These are phyloP conservation scores for Dryas drummondii DNA, from an alignment of 306 rosid genomes.

Conservation along the genomic window DNA sequence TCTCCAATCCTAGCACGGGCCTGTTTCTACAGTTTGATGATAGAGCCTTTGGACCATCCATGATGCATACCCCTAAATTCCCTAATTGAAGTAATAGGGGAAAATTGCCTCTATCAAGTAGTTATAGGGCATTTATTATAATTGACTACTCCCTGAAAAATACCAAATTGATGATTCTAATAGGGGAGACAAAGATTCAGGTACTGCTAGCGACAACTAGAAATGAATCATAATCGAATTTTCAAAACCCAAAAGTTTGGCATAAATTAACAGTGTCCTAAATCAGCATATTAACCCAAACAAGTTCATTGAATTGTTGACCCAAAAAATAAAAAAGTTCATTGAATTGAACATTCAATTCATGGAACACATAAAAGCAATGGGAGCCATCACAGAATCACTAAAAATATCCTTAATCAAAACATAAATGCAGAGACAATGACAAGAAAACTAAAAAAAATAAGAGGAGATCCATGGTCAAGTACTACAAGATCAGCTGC, in stretches of 20 bases:
- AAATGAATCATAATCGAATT: not conserved
- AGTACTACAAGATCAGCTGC: slow-evolving; percentile 15
- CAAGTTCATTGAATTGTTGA: not conserved
- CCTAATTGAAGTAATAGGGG: slow-evolving; percentile 6
- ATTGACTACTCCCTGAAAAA: slow-evolving; percentile 15
- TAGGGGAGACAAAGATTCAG: slow-evolving; percentile 47
- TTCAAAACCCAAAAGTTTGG: not conserved
- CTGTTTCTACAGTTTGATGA: slow-evolving; percentile 19
- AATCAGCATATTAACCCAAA: not conserved
- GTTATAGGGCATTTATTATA: slow-evolving; percentile 11
- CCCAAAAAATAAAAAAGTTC: not conserved
- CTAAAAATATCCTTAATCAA: not conserved
- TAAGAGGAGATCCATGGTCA: not conserved
- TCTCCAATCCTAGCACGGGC: slow-evolving; percentile 7
- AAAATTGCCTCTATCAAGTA: not conserved
- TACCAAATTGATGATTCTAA: slow-evolving; percentile 8
- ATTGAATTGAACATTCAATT: not conserved
- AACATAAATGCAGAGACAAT: not conserved
- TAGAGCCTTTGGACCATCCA: slow-evolving; percentile 14
- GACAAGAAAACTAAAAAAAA: slow-evolving; percentile 6
- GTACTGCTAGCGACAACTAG: slow-evolving; percentile 9
- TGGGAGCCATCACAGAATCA: no score
- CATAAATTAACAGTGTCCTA: not conserved
- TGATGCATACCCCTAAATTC: not conserved
- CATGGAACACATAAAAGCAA: no score